A percentile compares a stretch with the other conserved stretches of the same genome.
phyloP scores from a whole-genome alignment of 768 basidiomycete species.

The Xerocomellus intermedius region DNA sequence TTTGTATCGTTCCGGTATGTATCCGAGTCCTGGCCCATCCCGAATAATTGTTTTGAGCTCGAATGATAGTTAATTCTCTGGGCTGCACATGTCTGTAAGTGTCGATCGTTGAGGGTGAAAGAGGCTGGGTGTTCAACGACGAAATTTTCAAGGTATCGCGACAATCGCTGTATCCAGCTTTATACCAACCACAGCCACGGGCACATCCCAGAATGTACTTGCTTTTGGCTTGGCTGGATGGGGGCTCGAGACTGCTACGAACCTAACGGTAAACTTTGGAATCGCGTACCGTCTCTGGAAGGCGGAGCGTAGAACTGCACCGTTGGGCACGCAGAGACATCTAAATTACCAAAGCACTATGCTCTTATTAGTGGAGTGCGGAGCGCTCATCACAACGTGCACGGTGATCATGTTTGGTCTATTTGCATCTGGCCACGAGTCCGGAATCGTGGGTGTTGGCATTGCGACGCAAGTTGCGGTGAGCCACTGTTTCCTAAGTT shows the following conservation, averaged over 20 bases:
- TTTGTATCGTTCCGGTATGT: constrained; percentile 18
- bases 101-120: neutral
- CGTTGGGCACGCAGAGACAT: constrained; percentile 3
- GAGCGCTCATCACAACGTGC: constrained; percentile 19
- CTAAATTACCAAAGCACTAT: constrained; percentile 12
- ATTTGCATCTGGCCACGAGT: constrained; percentile 9
- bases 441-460: constrained; percentile 14
- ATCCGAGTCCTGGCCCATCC: neutral
- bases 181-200: constrained; percentile 8
- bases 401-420: constrained; percentile 21
- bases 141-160: constrained; percentile 7
- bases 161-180: constrained; percentile 19
- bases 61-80: constrained; percentile 13
- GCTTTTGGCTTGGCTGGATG: constrained; percentile 15
- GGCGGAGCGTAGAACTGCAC: neutral
- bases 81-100: constrained; percentile 18
- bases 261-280: constrained; percentile 15
- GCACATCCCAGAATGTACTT: neutral
- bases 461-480: constrained; percentile 22
- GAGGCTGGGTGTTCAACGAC: neutral
- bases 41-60: too few species aligned
- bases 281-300: constrained; percentile 21
- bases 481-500: neutral
- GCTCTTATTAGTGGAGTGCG: constrained; percentile 20
- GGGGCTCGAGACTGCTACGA: constrained; percentile 18